phyloP scores from a whole-genome alignment of 768 basidiomycete genomes.

The Kondoa subrosea region DNA sequence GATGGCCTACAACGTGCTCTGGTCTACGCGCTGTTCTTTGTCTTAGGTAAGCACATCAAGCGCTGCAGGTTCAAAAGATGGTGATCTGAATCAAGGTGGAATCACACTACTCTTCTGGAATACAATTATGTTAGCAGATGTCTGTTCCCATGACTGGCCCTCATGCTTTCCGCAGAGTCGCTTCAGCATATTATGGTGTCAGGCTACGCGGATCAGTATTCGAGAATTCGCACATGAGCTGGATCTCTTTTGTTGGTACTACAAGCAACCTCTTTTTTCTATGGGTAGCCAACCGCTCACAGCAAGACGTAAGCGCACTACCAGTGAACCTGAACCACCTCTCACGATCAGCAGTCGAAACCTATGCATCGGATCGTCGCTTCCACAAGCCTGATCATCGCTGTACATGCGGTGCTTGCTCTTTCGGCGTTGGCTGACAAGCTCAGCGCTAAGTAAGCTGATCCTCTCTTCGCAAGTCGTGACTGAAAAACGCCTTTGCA shows the following conservation, averaged over 20 bases:
- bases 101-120: background rate
- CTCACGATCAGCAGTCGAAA: conserved; percentile 13
- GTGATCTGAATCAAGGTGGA: background rate
- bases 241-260: background rate
- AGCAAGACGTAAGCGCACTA: conserved; percentile 15
- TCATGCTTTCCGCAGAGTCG: background rate
- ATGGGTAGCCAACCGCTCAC: conserved; percentile 18
- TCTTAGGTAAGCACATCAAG: background rate
- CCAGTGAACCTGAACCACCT: conserved; percentile 19
- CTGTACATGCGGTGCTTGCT: background rate
- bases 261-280: conserved; percentile 21
- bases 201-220: background rate
- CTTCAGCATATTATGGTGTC: background rate
- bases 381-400: background rate
- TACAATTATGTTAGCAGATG: background rate
- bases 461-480: background rate
- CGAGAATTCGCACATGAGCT: background rate
- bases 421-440: background rate
- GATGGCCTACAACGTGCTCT: background rate
- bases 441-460: background rate
- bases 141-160: background rate
- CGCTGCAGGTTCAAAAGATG: background rate
- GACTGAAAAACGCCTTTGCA: background rate
- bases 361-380: background rate
- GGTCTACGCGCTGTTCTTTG: background rate